Conservation (phyloP, 1,284 basidiomycete species). For the Meira miltonrushii region DNA sequence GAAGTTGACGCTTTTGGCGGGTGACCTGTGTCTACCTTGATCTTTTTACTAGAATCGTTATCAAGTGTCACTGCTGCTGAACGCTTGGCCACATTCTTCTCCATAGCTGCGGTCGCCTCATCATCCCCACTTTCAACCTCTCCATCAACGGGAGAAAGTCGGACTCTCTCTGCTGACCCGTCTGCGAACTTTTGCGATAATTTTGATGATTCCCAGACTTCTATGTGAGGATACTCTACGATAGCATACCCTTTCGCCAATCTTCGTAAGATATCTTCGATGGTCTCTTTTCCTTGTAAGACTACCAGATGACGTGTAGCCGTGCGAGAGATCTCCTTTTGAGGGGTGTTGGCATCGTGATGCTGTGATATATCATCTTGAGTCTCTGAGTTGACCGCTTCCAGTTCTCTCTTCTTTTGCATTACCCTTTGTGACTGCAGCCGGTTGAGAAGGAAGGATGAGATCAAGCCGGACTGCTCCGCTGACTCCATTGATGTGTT, state of each 20-base stretch:
- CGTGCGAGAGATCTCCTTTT: background rate
- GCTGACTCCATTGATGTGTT: background rate
- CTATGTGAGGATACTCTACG: conserved; percentile 9
- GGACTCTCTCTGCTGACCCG: background rate
- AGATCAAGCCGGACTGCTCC: background rate
- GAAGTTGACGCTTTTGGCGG: background rate
- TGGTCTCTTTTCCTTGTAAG: background rate
- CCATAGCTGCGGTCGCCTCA: background rate
- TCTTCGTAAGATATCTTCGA: background rate
- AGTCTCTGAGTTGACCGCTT: background rate
- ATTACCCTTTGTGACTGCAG: background rate
- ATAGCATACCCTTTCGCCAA: conserved; percentile 7
- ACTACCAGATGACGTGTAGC: background rate
- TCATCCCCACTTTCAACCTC: background rate
- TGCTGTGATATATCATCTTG: background rate
- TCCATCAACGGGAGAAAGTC: background rate
- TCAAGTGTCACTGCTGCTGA: background rate
- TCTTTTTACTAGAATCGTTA: background rate
- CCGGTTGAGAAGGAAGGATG: background rate
- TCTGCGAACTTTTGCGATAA: background rate
- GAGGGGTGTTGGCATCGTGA: background rate
- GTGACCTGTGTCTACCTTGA: background rate
- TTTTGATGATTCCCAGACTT: conserved; percentile 3
- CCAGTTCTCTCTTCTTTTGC: background rate
- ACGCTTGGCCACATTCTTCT: background rate